Base-by-base conservation (phyloP, 225 moss, liverwort and hornwort genomes). In the Takakia lepidozioides region DNA sequence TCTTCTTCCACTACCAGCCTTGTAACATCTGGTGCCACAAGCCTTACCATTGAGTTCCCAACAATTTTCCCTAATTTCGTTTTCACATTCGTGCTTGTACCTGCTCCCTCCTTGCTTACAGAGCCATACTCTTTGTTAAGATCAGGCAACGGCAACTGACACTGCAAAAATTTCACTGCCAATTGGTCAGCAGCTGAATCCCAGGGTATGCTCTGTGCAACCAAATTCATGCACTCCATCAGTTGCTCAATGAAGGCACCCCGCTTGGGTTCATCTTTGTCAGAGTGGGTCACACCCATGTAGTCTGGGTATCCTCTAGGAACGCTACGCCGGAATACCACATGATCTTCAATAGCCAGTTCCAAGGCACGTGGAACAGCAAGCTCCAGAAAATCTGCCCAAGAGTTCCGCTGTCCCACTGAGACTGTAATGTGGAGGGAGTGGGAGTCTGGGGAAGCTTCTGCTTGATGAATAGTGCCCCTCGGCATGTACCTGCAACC, bases 151-250 rank as follows among this genome's bases (percentile, higher is more conserved):
- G 95, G 95, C 19, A 75, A 43, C 38, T 90, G 78, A 21, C 87
- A 62, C 45, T 82, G 86, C 25, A 95, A 29, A 57, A 90, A 89
- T 40, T 87, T 90, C 17, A 90, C 84, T 0, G 90, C 76, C 55
- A 95, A 74, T 50, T 95, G 95, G 55, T 95, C 95, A 2, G 89
- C 90, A 32, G 90, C 86, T 1, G 95, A 90, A 64, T 95, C 95
- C 95, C 95, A 95, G 2, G 95, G 95, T 7, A 86, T 84, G 49
- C 90, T 87, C 25, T 87, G 76, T 0, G 84, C 82, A 30, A 95
- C 62, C 0, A 77, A 63, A 19, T 81, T 79, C 95, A 95, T 90
- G 69, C 90, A 87, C 47, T 90, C 58, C 64, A 84, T 80, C 3
- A 87, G 74, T 42, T 79, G 81, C 66, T 84, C 84, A 15, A 87